Evolutionary conservation across 2,329 filamentous ascomycete species (phyloP), one percentile per base, ranked within the genome.

Genomic region (Aspergillus versicolor): DNA sequence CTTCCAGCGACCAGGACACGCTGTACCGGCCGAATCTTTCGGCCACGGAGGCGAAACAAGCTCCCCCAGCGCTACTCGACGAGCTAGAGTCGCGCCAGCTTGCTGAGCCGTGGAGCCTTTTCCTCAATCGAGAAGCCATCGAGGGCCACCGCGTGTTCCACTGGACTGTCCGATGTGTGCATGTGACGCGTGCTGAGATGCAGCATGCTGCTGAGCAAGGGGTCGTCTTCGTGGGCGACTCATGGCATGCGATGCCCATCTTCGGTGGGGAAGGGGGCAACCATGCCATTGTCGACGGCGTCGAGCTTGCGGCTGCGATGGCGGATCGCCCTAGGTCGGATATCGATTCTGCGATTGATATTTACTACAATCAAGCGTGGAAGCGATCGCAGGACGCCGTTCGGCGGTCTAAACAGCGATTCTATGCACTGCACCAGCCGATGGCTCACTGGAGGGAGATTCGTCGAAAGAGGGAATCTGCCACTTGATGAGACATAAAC

Each of bases 221-320:
- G 2, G 48, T 59, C 9, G 57, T 53, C 22, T 56, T 56, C 19
- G 21, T 59, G 1, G 57, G 57, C 2, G 57, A 59, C 30, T 50
- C 57, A 27, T 59, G 57, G 57, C 57, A 59, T 38, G 57, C 57
- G 5, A 59, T 59, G 57, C 57, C 57, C 12, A 59, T 59, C 2
- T 59, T 59, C 24, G 57, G 57, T 2, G 57, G 57, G 0, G 57
- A 59, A 32, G 57, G 57, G 7, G 57, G 57, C 1, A 53, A 53
- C 19, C 57, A 59, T 46, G 57, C 57, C 21, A 27, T 59, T 5
- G 48, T 56, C 12, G 57, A 59, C 11, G 48, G 43, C 9, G 44
- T 59, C 3, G 57, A 59, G 49, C 42, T 59, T 34, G 57, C 47
- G 11, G 45, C 30, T 19, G 38, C 56, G 12, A 21, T 51, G 38